phyloP scores from a whole-genome alignment of 1,139 yeast genomes.

The Suhomyces atakaporum region DNA sequence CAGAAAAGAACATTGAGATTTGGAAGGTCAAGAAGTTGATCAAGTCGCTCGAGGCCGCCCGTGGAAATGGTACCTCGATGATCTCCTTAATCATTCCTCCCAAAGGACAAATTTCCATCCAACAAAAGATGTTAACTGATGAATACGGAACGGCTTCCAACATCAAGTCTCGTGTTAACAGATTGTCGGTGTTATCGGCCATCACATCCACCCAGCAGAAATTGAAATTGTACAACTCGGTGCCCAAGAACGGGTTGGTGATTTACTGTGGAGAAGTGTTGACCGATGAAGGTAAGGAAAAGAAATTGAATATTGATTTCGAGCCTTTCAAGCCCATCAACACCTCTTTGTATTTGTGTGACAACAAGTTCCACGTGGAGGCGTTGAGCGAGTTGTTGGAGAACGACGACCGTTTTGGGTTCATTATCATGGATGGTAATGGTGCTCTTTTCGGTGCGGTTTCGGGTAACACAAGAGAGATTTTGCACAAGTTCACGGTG shows the following conservation, averaged over 20 bases:
- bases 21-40: constrained; percentile 97
- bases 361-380: constrained; percentile 97
- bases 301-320: constrained; percentile 90
- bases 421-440: constrained; percentile 98
- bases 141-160: constrained; percentile 99
- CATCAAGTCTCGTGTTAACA: constrained; percentile 94
- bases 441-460: constrained; percentile 96
- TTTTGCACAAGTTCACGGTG: constrained; percentile 92
- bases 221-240: constrained; percentile 81
- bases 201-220: constrained; percentile 98
- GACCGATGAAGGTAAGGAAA: constrained; percentile 96
- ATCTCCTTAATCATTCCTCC: constrained; percentile 95
- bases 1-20: constrained; percentile 95
- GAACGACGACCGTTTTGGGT: constrained; percentile 94
- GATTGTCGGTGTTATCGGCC: constrained; percentile 92
- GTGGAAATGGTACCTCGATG: constrained; percentile 99
- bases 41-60: constrained; percentile 81
- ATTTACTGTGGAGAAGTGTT: constrained; percentile 97
- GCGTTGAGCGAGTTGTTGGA: constrained; percentile 92
- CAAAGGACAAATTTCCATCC: constrained; percentile 85
- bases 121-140: constrained; percentile 91
- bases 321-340: constrained; percentile 98
- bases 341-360: constrained; percentile 93
- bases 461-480: constrained; percentile 95
- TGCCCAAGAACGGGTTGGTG: constrained; percentile 93